phyloP scores from a whole-genome alignment of 2,329 filamentous ascomycete species.

The Pseudogymnoascus sp. region DNA sequence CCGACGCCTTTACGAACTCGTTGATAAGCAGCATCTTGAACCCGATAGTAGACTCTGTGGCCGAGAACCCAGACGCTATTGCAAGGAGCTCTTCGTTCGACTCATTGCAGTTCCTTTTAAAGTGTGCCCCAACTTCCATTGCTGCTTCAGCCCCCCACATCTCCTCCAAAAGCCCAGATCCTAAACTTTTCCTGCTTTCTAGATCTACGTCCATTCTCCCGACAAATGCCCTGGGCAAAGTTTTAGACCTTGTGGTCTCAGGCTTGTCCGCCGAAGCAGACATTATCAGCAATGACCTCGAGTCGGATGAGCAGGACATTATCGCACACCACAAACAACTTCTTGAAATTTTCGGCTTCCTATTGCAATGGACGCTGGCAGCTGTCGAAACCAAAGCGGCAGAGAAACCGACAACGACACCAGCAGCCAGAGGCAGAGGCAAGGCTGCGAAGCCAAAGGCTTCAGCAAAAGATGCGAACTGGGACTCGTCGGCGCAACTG shows the following conservation, averaged over 20 bases:
- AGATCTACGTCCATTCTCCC: conserved; percentile 78
- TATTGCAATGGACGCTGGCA: conserved; percentile 90
- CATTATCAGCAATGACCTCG: conserved; percentile 74
- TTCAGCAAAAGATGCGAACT: conserved; percentile 67
- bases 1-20: conserved; percentile 69
- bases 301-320: conserved; percentile 82
- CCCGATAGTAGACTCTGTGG: conserved; percentile 84
- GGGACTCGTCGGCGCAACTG: conserved; percentile 85
- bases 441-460: conserved; percentile 68
- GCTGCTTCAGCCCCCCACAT: conserved; percentile 21
- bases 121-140: conserved; percentile 65
- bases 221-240: conserved; percentile 76
- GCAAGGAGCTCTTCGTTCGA: conserved; percentile 74
- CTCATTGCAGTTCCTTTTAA: conserved; percentile 89
- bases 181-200: conserved; percentile 56
- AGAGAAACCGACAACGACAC: conserved; percentile 72
- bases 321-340: conserved; percentile 82
- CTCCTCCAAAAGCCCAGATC: conserved; percentile 39
- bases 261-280: conserved; percentile 82
- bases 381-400: conserved; percentile 91
- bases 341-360: conserved; percentile 87
- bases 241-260: conserved; percentile 83
- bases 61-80: conserved; percentile 85
- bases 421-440: conserved; percentile 63
- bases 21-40: conserved; percentile 82